phyloP scores from a whole-genome alignment of 371 early-diverging fungal species.

The Circinella minor region DNA sequence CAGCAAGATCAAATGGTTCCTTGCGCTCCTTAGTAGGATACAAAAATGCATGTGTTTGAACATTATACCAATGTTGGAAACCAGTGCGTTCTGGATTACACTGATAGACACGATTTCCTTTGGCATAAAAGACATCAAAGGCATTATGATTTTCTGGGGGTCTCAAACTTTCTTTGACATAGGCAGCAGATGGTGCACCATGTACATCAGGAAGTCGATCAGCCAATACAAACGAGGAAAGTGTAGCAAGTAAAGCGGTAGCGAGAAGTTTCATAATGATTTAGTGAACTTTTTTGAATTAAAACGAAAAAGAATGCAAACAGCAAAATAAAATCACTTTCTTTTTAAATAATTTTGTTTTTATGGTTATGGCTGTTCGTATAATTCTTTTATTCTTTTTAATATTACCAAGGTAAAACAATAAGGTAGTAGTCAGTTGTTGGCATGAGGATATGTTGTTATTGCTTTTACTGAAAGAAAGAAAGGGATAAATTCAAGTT shows the following conservation, averaged over 20 bases:
- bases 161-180: slow-evolving; percentile 39
- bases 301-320: neutral
- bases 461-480: neutral
- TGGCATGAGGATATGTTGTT: neutral
- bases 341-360: too few species aligned
- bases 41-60: slow-evolving; percentile 44
- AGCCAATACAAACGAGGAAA: slow-evolving; percentile 12
- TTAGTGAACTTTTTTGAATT: neutral
- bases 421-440: neutral
- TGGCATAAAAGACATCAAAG: slow-evolving; percentile 46
- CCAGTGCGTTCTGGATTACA: slow-evolving; percentile 48
- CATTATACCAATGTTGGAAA: slow-evolving; percentile 48
- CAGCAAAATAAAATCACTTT: neutral
- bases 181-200: slow-evolving; percentile 21
- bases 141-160: slow-evolving; percentile 33
- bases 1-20: slow-evolving; percentile 38
- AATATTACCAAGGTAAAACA: too few species aligned
- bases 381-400: too few species aligned
- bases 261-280: slow-evolving; percentile 12
- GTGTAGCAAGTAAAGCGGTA: slow-evolving; percentile 8
- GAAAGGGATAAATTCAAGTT: neutral
- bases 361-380: too few species aligned
- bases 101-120: slow-evolving; percentile 45
- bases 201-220: slow-evolving; percentile 31
- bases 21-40: slow-evolving; percentile 35